phyloP scores from a whole-genome alignment of 441 rosid genomes.

The Corymbia citriodora region DNA sequence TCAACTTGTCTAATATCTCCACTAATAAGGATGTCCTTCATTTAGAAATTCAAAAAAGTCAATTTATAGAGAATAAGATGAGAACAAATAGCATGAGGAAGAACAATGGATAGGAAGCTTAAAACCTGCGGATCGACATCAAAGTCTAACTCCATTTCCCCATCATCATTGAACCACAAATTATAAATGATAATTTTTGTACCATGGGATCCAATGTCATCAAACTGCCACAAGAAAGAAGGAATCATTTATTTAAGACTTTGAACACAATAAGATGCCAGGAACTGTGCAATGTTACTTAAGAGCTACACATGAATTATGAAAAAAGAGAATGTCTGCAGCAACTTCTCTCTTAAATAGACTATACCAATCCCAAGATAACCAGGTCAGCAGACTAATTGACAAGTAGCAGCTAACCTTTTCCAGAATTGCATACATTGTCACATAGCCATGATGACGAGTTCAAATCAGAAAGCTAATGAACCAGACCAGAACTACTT shows the following conservation, averaged over 20 bases:
- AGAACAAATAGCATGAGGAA: background rate
- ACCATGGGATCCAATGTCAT: constrained; percentile 71
- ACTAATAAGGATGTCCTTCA: constrained; percentile 70
- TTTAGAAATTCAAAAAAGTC: constrained; percentile 7
- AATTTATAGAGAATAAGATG: constrained; percentile 2
- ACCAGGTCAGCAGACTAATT: background rate
- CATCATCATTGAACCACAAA: constrained; percentile 71
- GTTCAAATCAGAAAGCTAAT: background rate
- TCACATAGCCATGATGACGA: background rate
- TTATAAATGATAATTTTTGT: constrained; percentile 87
- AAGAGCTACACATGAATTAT: background rate
- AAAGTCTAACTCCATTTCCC: constrained; percentile 72
- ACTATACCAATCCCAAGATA: background rate
- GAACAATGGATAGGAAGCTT: background rate
- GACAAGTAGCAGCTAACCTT: background rate
- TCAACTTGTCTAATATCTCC: constrained; percentile 47
- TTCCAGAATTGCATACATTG: background rate
- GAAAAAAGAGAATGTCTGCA: background rate
- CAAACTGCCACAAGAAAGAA: constrained; percentile 50
- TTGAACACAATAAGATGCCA: background rate
- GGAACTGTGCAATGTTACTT: background rate
- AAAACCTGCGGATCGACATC: constrained; percentile 63
- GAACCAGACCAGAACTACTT: background rate
- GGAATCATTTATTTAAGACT: background rate
- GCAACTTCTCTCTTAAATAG: background rate